A percentile compares a stretch with the other conserved stretches of the same genome.
Conservation (phyloP, 2,329 filamentous ascomycete species). For the Bipolaris gigantea region DNA sequence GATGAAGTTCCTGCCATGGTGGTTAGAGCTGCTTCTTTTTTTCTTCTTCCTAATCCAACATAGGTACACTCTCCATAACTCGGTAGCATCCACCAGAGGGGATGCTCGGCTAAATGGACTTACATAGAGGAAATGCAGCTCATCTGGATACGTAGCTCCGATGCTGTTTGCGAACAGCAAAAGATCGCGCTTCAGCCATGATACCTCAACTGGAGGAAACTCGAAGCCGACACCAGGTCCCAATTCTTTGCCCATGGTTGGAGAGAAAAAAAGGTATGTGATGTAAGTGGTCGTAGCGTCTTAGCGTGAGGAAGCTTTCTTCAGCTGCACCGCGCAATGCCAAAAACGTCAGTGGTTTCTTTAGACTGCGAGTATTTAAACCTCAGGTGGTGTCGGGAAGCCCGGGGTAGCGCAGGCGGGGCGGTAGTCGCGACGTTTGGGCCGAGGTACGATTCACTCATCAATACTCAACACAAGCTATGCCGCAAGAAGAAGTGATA, state of each 20-base stretch:
- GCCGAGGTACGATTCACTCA: constrained; percentile 38
- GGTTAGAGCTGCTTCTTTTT: constrained; percentile 6
- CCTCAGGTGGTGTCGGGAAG: constrained; percentile 10
- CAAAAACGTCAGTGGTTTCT: neutral
- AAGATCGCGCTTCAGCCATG: constrained; percentile 85
- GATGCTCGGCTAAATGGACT: constrained; percentile 25
- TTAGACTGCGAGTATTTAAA: neutral
- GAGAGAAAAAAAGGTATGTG: neutral
- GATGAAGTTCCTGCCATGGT: constrained; percentile 74
- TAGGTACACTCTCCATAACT: neutral
- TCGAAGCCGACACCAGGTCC: constrained; percentile 70
- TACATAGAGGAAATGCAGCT: constrained; percentile 92
- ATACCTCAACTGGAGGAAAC: constrained; percentile 73
- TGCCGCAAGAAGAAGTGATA: constrained; percentile 7
- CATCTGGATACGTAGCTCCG: constrained; percentile 73
- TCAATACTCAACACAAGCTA: constrained; percentile 16
- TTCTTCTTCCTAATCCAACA: neutral
- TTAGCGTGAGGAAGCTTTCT: neutral
- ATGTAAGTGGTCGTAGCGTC: neutral
- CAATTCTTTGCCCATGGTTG: constrained; percentile 39
- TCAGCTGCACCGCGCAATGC: neutral
- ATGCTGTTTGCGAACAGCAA: constrained; percentile 91
- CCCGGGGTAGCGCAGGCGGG: constrained; percentile 26
- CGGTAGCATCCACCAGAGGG: neutral
- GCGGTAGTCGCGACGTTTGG: constrained; percentile 32